phyloP scores from a whole-genome alignment of 2,329 filamentous ascomycete species.

The Penicillium sp. region DNA sequence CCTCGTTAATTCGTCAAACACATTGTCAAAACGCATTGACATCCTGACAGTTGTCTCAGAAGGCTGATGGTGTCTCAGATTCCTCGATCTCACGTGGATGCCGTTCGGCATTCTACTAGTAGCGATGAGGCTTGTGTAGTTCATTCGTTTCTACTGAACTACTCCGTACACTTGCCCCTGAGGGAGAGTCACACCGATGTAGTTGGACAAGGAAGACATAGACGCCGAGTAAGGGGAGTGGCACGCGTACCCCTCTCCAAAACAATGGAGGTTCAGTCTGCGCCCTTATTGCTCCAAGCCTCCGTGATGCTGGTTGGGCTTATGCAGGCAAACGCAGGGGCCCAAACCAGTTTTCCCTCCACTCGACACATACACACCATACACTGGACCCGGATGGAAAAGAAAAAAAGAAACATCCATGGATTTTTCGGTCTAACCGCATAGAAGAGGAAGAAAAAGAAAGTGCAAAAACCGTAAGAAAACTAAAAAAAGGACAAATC shows the following conservation, averaged over 20 bases:
- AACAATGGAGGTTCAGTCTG: constrained; percentile 3
- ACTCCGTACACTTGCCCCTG: background rate
- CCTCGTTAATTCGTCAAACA: background rate
- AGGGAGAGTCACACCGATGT: background rate
- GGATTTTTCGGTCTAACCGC: background rate
- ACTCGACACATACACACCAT: background rate
- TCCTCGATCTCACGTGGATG: constrained; percentile 19
- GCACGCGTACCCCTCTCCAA: constrained; percentile 6
- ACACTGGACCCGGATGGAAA: background rate
- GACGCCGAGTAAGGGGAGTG: constrained; percentile 13
- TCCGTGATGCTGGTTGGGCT: constrained; percentile 9
- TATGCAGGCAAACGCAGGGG: constrained; percentile 21
- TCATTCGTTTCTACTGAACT: background rate
- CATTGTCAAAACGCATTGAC: background rate
- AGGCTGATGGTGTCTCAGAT: constrained; percentile 15
- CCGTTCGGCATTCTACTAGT: constrained; percentile 13
- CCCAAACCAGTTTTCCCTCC: constrained; percentile 11
- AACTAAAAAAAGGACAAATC: background rate
- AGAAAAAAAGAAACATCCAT: background rate
- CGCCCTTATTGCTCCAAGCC: constrained; percentile 5
- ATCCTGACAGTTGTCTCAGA: background rate
- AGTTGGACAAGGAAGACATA: constrained; percentile 6
- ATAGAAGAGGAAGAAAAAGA: background rate
- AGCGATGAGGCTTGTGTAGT: background rate
- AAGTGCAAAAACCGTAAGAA: background rate